Evolutionary conservation across 345 rosid species (phyloP).

Genomic region (Sonneratia alba): DNA sequence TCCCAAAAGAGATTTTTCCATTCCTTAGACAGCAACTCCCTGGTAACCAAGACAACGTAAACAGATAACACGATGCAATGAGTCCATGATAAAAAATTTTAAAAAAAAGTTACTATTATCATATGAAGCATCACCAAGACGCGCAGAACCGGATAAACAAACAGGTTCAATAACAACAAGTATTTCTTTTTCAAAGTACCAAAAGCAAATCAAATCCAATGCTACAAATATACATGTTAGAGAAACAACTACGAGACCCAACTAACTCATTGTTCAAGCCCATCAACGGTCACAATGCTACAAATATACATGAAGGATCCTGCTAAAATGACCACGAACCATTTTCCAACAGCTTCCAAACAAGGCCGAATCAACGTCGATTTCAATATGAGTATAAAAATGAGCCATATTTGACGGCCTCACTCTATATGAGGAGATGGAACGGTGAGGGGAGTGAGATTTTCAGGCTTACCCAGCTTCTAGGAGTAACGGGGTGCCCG

Average conservation of each 20-base stretch:
- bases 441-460: not conserved
- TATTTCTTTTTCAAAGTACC: not conserved
- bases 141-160: not conserved
- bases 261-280: not conserved
- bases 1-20: conserved; percentile 79
- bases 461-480: conserved; percentile 70
- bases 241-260: not conserved
- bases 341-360: not conserved
- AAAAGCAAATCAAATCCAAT: not conserved
- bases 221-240: not conserved
- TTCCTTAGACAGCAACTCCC: conserved; percentile 82
- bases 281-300: not conserved
- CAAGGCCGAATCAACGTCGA: not conserved
- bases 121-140: not conserved
- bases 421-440: not conserved
- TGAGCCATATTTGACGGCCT: not conserved
- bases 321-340: not conserved
- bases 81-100: no score
- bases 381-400: not conserved
- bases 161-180: not conserved
- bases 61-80: not conserved
- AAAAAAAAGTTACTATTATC: not conserved
- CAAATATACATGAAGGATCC: not conserved
- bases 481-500: conserved; percentile 86
- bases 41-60: conserved; percentile 10